phyloP scores from a whole-genome alignment of 805 yeast species.

The Helenozyma rhizophorensis region DNA sequence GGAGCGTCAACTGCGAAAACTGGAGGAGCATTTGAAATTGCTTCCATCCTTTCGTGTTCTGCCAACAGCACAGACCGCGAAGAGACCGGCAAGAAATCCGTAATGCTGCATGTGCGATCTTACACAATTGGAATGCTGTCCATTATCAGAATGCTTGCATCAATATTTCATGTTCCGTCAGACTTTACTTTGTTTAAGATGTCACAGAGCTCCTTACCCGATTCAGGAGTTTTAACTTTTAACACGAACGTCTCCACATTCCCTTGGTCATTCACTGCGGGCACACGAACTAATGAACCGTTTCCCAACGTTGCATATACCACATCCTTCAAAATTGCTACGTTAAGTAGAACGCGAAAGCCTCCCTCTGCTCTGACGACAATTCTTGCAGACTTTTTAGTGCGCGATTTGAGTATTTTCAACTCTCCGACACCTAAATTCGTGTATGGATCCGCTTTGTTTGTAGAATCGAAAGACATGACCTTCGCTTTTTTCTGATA shows the following conservation, averaged over 20 bases:
- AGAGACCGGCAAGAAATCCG: no score
- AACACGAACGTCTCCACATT: conserved; percentile 61
- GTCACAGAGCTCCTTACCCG: conserved; percentile 50
- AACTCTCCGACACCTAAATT: conserved; percentile 79
- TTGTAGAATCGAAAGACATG: conserved; percentile 51
- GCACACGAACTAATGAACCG: conserved; percentile 63
- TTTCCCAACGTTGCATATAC: conserved; percentile 59
- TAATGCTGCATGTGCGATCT: no score
- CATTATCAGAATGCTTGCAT: no score
- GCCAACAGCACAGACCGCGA: no score
- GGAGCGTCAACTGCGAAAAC: no score
- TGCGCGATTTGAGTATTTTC: conserved; percentile 60
- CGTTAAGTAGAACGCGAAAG: conserved; percentile 71
- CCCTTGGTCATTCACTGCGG: conserved; percentile 49
- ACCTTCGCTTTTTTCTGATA: conserved; percentile 71
- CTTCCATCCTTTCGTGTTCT: no score
- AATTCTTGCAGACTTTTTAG: conserved; percentile 61
- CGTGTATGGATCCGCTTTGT: conserved; percentile 48
- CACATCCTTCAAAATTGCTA: conserved; percentile 53
- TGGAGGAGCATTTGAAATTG: no score
- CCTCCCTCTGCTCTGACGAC: conserved; percentile 87
- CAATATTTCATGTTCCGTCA: not conserved
- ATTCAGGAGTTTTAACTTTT: conserved; percentile 72
- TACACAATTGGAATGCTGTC: no score
- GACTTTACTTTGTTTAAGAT: conserved; percentile 25